Percentiles rank a stretch among this genome's conserved stretches.
phyloP scores from a whole-genome alignment of 2,329 filamentous ascomycete species.

The Alternaria arborescens region DNA sequence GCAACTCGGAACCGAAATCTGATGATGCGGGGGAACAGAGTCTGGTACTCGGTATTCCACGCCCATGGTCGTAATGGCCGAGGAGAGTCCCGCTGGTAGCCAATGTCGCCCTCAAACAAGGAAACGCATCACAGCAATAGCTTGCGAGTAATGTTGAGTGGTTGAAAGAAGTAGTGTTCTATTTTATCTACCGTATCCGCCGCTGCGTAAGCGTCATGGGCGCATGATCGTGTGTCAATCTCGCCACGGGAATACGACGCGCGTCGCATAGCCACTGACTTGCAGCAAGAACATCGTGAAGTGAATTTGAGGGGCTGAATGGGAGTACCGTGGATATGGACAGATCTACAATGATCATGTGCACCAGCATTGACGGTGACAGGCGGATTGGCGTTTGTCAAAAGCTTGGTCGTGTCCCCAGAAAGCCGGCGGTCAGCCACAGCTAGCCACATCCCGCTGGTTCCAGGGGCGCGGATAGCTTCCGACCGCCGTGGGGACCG shows the following conservation, averaged over 20 bases:
- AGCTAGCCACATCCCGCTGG: conserved; percentile 27
- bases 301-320: conserved; percentile 6
- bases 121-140: background rate
- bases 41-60: conserved; percentile 2
- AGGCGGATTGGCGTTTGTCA: conserved; percentile 12
- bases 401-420: conserved; percentile 4
- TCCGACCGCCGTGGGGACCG: conserved; percentile 25
- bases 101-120: background rate
- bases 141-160: background rate
- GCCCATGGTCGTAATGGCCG: conserved; percentile 8
- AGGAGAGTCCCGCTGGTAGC: background rate
- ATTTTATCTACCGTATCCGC: background rate
- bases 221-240: conserved; percentile 15
- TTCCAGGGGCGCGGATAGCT: conserved; percentile 10
- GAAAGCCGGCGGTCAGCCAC: conserved; percentile 26
- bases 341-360: conserved; percentile 11
- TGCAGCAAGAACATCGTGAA: conserved; percentile 16
- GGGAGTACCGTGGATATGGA: conserved; percentile 7
- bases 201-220: conserved; percentile 6
- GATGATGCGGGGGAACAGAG: conserved; percentile 1
- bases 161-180: background rate
- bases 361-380: background rate
- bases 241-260: conserved; percentile 40
- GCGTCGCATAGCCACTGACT: conserved; percentile 26
- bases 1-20: background rate